A percentile compares a stretch with the other conserved stretches of the same genome.
Conservation (phyloP, 2,329 filamentous ascomycete species). For the Fusarium incarnatum region DNA sequence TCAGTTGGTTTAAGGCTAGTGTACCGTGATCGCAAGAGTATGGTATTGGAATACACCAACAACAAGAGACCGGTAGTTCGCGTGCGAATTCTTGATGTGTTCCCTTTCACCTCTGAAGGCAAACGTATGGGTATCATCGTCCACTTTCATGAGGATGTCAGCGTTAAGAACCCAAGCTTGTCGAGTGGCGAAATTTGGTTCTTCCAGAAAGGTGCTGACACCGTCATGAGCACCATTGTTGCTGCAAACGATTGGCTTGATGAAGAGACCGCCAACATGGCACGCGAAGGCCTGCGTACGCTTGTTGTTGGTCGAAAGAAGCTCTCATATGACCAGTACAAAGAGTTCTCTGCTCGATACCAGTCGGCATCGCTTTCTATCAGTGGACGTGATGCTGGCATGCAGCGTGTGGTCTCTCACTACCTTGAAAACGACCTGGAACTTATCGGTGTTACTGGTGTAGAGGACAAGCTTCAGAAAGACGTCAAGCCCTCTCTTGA, state of each 20-base stretch:
- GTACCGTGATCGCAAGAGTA: conserved; percentile 87
- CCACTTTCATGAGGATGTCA: conserved; percentile 75
- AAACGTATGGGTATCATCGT: conserved; percentile 99
- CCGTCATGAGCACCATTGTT: conserved; percentile 96
- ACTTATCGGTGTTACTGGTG: conserved; percentile 94
- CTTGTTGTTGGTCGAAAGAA: conserved; percentile 94
- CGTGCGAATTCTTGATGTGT: conserved; percentile 91
- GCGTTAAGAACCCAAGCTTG: conserved; percentile 61
- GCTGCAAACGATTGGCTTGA: conserved; percentile 98
- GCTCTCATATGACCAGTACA: conserved; percentile 81
- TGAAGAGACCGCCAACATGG: conserved; percentile 99
- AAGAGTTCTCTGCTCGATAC: conserved; percentile 80
- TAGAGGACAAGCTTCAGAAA: conserved; percentile 95
- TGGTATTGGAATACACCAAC: conserved; percentile 82
- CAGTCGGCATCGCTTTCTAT: conserved; percentile 85
- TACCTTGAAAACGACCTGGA: conserved; percentile 91
- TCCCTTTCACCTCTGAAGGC: conserved; percentile 97
- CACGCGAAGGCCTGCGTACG: conserved; percentile 91
- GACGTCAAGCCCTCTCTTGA: conserved; percentile 97
- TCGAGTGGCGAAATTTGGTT: conserved; percentile 90
- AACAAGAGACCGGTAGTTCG: conserved; percentile 81
- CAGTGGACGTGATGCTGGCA: conserved; percentile 80
- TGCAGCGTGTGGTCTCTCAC: conserved; percentile 82
- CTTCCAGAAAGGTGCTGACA: conserved; percentile 98
- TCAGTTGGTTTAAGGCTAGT: conserved; percentile 86